phyloP scores from a whole-genome alignment of 2,329 filamentous ascomycete genomes.

The Sordariomycetes sp. region DNA sequence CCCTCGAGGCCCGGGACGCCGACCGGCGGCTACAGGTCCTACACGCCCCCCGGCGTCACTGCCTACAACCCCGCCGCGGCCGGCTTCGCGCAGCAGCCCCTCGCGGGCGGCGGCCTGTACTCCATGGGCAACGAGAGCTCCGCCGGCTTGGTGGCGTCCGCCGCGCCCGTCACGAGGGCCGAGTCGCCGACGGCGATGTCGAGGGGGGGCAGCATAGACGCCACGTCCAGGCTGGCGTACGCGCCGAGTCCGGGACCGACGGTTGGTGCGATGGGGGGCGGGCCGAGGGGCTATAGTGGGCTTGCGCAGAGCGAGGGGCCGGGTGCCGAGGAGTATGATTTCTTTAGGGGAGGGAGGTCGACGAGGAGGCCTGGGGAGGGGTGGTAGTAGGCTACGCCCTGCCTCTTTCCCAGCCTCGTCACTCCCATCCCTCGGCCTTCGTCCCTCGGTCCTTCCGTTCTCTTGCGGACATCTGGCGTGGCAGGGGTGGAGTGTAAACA shows the following conservation, averaged over 20 bases:
- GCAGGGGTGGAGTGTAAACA: too few species aligned
- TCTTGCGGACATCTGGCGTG: too few species aligned
- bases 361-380: constrained; percentile 22
- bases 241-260: constrained; percentile 22
- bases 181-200: constrained; percentile 11
- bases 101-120: constrained; percentile 26
- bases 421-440: not conserved
- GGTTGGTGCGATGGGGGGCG: constrained; percentile 39
- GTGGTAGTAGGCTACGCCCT: constrained; percentile 21
- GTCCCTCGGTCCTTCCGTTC: not conserved
- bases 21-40: constrained; percentile 4
- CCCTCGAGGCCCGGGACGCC: constrained; percentile 39
- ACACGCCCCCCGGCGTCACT: constrained; percentile 7
- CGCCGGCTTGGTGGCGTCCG: constrained; percentile 36
- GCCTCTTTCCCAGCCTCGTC: not conserved
- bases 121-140: constrained; percentile 37
- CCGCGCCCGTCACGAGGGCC: constrained; percentile 25
- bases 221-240: constrained; percentile 10
- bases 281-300: constrained; percentile 45
- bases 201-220: constrained; percentile 19
- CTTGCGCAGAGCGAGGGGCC: constrained; percentile 38
- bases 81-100: constrained; percentile 6
- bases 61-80: constrained; percentile 3
- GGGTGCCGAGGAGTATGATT: constrained; percentile 37
- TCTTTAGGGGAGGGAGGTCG: constrained; percentile 31